Evolutionary conservation across 352 stramenopile species (phyloP).

Genomic region (Phytophthora vignae): DNA sequence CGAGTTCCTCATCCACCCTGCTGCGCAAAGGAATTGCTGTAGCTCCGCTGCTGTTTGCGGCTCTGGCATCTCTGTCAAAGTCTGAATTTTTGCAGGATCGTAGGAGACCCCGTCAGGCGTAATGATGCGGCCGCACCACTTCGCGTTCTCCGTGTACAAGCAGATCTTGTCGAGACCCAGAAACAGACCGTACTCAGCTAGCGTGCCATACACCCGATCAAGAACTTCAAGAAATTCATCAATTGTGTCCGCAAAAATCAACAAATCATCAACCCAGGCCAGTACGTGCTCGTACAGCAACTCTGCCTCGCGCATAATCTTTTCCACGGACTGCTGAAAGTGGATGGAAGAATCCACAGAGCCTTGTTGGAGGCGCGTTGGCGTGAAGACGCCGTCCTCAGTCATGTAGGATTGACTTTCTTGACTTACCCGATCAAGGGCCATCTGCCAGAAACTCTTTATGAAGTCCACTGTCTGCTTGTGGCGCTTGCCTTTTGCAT

Average conservation of each 20-base stretch:
- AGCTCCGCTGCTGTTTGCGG: neutral
- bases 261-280: neutral
- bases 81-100: neutral
- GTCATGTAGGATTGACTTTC: constrained; percentile 6
- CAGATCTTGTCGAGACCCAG: neutral
- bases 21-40: neutral
- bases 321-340: constrained; percentile 3
- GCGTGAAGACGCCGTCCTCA: neutral
- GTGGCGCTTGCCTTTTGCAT: too few relatives aligned
- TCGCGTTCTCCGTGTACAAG: neutral
- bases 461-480: too few relatives aligned
- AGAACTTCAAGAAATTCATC: neutral
- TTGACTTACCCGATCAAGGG: neutral
- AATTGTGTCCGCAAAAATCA: neutral
- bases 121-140: neutral
- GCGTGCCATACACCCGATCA: neutral
- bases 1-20: neutral
- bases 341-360: constrained; percentile 11
- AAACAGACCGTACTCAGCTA: neutral
- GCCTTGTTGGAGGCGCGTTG: constrained; percentile 3
- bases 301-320: constrained; percentile 5
- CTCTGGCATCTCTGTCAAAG: neutral
- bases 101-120: neutral
- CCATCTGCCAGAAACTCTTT: too few relatives aligned
- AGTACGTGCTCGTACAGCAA: neutral